Base-by-base conservation (phyloP, 805 yeast species). In the Hanseniaspora nectarophila region DNA sequence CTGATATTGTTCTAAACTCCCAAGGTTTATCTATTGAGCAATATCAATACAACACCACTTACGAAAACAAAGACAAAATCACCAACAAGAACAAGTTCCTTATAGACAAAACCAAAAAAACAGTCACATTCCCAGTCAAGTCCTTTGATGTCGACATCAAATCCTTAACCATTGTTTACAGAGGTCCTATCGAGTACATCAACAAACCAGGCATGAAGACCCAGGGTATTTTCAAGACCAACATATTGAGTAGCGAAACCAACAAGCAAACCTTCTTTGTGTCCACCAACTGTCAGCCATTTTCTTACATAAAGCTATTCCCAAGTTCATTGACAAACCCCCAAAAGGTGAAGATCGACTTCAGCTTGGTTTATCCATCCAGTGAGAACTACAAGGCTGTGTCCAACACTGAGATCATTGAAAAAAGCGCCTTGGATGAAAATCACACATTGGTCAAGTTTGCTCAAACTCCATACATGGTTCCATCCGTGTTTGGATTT, bases 271-370 rank as follows among this genome's bases (percentile, higher is more conserved):
- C 76, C 55, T 73, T 66, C 54, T 66, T 82, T 12, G 60, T 83
- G 31, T 80, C 88, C 0, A 81, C 92, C 1, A 92, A 85, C 60
- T 72, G 78, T 40, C 89, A 83, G 61, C 88, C 92, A 0, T 70
- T 72, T 16, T 80, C 73, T 56, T 81, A 87, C 4, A 70, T 82
- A 57, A 60, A 61, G 45, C 73, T 84, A 12, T 80, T 80, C 59
- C 94, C 94, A 2, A 76, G 82, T 58, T 60, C 83, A 12, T 71
- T 79, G 6, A 59, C 68, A n/a, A 63, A 67, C 31, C 82, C 81
- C 60, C 71, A 78, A 4, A 70, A 75, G 0, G 70, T 80, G 54
- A 62, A 72, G 53, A 64, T 85, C 33, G 35, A 49, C 12, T 28
- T 49, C 15, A 26, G 23, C 26, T 29, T 49, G 12, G 24, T 42